Evolutionary conservation across 1,284 basidiomycete species (phyloP), one percentile per base, ranked within the genome.

Genomic region (Papiliotrema flavescens): DNA sequence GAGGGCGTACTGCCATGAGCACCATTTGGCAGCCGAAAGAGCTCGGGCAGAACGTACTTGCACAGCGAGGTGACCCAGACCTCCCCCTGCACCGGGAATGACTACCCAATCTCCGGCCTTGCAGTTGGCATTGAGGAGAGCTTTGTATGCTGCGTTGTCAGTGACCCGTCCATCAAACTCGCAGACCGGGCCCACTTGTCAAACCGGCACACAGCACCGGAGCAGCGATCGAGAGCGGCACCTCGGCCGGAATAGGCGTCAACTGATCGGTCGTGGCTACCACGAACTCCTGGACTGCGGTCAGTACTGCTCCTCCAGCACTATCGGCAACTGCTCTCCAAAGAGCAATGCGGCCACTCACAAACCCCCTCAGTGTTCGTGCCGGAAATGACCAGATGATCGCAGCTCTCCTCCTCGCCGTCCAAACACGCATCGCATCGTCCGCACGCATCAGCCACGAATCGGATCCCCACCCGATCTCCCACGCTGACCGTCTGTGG

Each of bases 21-120:
- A 35, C 8, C 34, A 15, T 13, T n/a, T 3, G 17, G 19, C 19
- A n/a, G 9, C 4, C 17, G 26, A 8, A 20, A 20, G 17, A 22
- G 15, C 8, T 17, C 13, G 45, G 19, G 17, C 1, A 1, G 11
- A 32, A 34, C 40, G 15, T 22, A 51, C 49, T 6, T 51, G 49
- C 8, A 51, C 49, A 8, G 49, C 49, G 20, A 51, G 5, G 23
- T 51, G 49, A 22, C 49, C 49, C 8, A 51, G 24, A 4, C 49
- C 49, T 8, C 49, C 49, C 11, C 49, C 49, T n/a, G 49, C 49
- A 15, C 49, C 49, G 11, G 49, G 49, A 15, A 51, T 51, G 19
- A 51, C 49, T 9, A 51, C 49, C 37, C 41, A 51, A 32, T 51
- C 49, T 13, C 49, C 49, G 8, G 40, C 24, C 28, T 23, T 23